Percentiles rank a stretch among this genome's conserved stretches.
phyloP scores from a whole-genome alignment of 345 rosid species.

The Carallia brachiata region DNA sequence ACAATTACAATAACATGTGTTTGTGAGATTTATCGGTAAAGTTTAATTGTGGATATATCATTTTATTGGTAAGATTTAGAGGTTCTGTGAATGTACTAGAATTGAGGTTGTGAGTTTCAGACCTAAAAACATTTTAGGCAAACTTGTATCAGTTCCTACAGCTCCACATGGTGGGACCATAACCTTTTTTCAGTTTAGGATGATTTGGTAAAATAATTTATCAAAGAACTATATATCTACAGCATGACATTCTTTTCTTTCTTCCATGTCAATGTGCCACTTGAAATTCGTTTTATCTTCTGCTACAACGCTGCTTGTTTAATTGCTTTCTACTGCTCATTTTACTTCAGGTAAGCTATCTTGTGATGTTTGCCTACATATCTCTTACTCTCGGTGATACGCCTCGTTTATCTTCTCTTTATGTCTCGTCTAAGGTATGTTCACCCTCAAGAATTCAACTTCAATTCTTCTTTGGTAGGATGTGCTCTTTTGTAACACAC shows the following conservation, averaged over 20 bases:
- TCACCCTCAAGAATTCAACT: constrained; percentile 11
- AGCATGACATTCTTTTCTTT: background rate
- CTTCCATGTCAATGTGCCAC: too few species aligned
- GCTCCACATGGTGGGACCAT: background rate
- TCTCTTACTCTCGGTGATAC: constrained; percentile 85
- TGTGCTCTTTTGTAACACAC: too few species aligned
- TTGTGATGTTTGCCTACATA: constrained; percentile 97
- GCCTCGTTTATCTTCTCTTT: constrained; percentile 66
- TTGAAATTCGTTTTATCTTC: too few species aligned
- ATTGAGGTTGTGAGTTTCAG: background rate
- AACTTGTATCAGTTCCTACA: background rate
- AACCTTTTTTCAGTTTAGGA: background rate
- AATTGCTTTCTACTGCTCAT: constrained; percentile 1
- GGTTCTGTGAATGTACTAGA: background rate
- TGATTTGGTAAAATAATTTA: too few species aligned
- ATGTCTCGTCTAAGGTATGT: constrained; percentile 80
- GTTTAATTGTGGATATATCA: too few species aligned
- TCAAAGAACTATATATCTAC: background rate
- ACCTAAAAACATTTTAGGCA: background rate
- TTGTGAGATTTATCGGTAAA: too few species aligned
- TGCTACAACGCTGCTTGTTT: too few species aligned
- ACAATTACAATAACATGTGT: too few species aligned
- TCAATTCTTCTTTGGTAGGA: background rate
- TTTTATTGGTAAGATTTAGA: too few species aligned
- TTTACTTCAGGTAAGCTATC: constrained; percentile 84